Percentiles rank a stretch among this genome's conserved stretches.
Evolutionary conservation across 1,139 yeast species (phyloP).

Genomic region (Nadsonia starkeyi-henricii): DNA sequence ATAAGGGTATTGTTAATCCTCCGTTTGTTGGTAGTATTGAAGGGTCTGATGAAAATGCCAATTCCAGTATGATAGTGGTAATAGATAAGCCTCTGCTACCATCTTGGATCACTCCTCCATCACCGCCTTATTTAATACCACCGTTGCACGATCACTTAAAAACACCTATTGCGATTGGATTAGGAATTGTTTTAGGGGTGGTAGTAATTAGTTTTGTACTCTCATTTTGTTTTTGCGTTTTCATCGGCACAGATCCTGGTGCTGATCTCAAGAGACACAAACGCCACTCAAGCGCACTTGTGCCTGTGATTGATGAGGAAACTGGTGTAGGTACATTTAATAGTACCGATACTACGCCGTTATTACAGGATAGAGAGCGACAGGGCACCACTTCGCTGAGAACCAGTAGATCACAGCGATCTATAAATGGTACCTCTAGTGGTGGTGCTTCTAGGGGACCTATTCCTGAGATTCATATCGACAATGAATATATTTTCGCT

Average conservation of each 20-base stretch:
- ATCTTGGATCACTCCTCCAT: slow-evolving; percentile 36
- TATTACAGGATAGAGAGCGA: not conserved
- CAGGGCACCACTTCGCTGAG: not conserved
- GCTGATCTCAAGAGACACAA: not conserved
- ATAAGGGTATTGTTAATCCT: slow-evolving; percentile 1
- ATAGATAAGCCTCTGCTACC: slow-evolving; percentile 57
- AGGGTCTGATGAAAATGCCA: not conserved
- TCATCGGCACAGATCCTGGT: not conserved
- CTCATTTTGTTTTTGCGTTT: slow-evolving; percentile 3
- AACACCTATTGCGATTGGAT: slow-evolving; percentile 22
- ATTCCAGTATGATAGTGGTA: slow-evolving; percentile 42
- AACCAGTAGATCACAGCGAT: not conserved
- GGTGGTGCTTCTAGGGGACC: not conserved
- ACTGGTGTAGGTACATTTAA: not conserved
- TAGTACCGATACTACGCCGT: not conserved
- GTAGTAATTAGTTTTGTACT: slow-evolving; percentile 15
- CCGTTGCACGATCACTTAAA: slow-evolving; percentile 18
- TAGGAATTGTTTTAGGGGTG: slow-evolving; percentile 25
- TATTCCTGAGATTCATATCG: not conserved
- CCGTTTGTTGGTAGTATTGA: not conserved
- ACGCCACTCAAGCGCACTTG: not conserved
- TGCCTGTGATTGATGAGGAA: not conserved
- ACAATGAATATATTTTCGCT: not conserved
- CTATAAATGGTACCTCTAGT: not conserved
- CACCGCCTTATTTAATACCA: slow-evolving; percentile 16